Evolutionary conservation across 2,329 filamentous ascomycete species (phyloP).

Genomic region (Trichothecium roseum): DNA sequence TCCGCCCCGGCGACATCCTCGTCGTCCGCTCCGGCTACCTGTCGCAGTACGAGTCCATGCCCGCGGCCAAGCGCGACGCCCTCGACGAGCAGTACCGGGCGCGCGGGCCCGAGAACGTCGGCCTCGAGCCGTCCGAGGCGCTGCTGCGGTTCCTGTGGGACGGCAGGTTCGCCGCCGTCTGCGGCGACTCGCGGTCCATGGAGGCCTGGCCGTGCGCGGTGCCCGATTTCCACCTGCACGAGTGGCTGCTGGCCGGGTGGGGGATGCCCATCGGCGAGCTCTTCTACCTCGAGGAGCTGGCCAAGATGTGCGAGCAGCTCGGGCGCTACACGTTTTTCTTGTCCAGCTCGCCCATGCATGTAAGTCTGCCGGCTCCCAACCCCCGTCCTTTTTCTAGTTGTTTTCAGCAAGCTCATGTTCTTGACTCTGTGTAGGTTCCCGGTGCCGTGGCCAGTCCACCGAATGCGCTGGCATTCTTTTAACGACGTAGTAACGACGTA

Average conservation of each 20-base stretch:
- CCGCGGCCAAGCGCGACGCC: constrained; percentile 5
- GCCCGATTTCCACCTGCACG: constrained; percentile 11
- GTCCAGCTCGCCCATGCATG: constrained; percentile 9
- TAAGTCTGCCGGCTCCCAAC: constrained; percentile 1
- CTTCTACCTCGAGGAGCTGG: constrained; percentile 9
- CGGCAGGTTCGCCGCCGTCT: constrained; percentile 27
- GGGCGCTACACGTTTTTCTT: constrained; percentile 8
- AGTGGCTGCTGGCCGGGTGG: constrained; percentile 10
- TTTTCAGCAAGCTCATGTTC: not conserved
- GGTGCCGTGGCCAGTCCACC: constrained; percentile 7
- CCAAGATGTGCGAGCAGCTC: constrained; percentile 2
- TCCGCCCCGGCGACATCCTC: constrained; percentile 9
- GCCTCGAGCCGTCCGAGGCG: constrained; percentile 24
- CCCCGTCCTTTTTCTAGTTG: not conserved
- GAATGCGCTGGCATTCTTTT: constrained; percentile 7
- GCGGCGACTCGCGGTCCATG: constrained; percentile 26
- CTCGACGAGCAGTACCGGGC: constrained; percentile 9
- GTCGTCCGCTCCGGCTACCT: constrained; percentile 12
- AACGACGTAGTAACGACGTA: too few relatives aligned
- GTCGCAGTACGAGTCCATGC: constrained; percentile 10
- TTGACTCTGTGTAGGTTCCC: constrained; percentile 4
- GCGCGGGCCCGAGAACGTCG: constrained; percentile 15
- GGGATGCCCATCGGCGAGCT: constrained; percentile 12
- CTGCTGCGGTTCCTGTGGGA: constrained; percentile 30
- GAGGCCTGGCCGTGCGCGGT: constrained; percentile 24